Evolutionary conservation across 2,329 filamentous ascomycete species (phyloP), one percentile per base, ranked within the genome.

Genomic region (Claviceps humidiphila): DNA sequence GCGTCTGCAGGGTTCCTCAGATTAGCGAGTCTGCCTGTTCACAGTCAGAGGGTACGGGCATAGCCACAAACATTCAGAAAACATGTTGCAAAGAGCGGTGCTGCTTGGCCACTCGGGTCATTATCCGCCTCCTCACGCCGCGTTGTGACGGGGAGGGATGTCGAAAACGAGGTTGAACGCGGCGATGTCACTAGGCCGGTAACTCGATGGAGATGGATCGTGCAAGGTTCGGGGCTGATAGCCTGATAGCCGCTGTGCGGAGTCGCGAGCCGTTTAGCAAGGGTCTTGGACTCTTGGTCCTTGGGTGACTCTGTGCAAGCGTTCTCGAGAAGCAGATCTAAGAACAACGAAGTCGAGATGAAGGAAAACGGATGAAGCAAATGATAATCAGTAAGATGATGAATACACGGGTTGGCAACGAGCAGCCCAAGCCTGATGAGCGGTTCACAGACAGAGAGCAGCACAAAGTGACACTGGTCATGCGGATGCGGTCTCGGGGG

Each of bases 41-140:
- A 44, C 42, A 16, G 17, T 8, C 40, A 9, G 9, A 20, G n/a
- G 17, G 9, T n/a, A 41, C 40, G 22, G 22, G 4, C 4, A 43
- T 3, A 22, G 41, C 17, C 34, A 16, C 87, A 72, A 77, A 94
- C 89, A 95, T 82, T 95, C 89, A 53, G 89, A 95, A 72, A 72
- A 72, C 69, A 72, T 72, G 49, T 49, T 64, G 62, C n/a, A 9
- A 42, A 42, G 7, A 42, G 20, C 17, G 9, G 7, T 20, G 20
- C 20, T 42, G 9, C 20, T 42, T 20, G 20, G 5, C 56, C 60
- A 57, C 60, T 57, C 2, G 59, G 62, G 61, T 63, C 60, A 56
- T 60, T 62, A 61, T 58, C 65, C 62, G 59, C 61, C 64, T 54
- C 64, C 66, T 62, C 64, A 61, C 60, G 59, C 60, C 55, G 42